Evolutionary conservation across 2,329 filamentous ascomycete species (phyloP).

Genomic region (Stenocarpella maydis): DNA sequence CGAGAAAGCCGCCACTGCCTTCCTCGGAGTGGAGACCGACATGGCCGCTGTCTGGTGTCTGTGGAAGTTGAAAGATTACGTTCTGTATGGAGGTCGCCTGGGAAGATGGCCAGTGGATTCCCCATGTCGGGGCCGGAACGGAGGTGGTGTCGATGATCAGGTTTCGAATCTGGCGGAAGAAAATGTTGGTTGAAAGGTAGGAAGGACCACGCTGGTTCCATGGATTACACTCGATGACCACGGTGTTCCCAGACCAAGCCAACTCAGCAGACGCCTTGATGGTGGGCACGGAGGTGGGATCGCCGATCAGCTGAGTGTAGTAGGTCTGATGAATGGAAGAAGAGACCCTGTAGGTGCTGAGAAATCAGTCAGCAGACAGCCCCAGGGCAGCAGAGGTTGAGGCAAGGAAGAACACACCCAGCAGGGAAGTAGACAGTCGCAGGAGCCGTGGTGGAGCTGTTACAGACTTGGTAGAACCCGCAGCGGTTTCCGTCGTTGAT

Average conservation of each 20-base stretch:
- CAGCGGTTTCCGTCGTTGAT: constrained; percentile 55
- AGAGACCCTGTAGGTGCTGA: constrained; percentile 70
- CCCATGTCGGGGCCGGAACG: constrained; percentile 53
- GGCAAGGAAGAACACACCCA: constrained; percentile 32
- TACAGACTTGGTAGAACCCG: constrained; percentile 46
- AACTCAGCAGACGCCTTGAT: constrained; percentile 63
- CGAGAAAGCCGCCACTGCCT: constrained; percentile 72
- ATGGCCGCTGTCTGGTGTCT: constrained; percentile 55
- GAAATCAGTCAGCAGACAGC: neutral
- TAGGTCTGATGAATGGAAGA: constrained; percentile 77
- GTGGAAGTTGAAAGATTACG: constrained; percentile 62
- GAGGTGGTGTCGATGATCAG: constrained; percentile 64
- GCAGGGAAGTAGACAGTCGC: constrained; percentile 44
- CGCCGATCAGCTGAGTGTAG: constrained; percentile 80
- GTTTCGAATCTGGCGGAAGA: constrained; percentile 67
- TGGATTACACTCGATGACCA: constrained; percentile 56
- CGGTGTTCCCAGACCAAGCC: constrained; percentile 41
- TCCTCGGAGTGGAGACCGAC: constrained; percentile 70
- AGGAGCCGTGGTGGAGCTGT: constrained; percentile 43
- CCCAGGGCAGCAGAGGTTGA: neutral
- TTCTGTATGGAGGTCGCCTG: constrained; percentile 70
- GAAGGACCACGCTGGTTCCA: constrained; percentile 53
- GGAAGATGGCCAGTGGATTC: constrained; percentile 74
- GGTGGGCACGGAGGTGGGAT: constrained; percentile 66
- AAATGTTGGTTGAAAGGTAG: constrained; percentile 66